A percentile compares a stretch with the other conserved stretches of the same genome.
Evolutionary conservation across 2,329 filamentous ascomycete genomes (phyloP).

Genomic region (Paraphaeosphaeria sporulosa): DNA sequence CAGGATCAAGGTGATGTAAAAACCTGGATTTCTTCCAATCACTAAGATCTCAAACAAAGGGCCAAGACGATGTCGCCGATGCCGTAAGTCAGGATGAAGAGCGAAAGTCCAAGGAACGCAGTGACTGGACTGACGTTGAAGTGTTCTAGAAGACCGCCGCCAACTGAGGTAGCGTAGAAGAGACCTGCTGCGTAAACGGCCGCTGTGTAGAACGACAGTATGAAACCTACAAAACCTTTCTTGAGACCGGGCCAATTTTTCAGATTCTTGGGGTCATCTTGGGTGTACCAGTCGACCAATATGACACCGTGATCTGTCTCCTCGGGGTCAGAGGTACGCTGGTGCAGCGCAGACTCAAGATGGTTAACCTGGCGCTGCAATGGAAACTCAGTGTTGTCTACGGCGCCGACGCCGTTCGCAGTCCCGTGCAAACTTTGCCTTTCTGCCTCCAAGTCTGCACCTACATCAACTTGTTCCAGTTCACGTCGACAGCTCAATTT

Average conservation of each 20-base stretch:
- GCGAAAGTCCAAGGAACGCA: neutral
- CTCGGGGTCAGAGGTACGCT: neutral
- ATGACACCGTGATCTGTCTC: neutral
- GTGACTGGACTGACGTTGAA: neutral
- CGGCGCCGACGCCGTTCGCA: neutral
- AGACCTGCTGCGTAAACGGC: neutral
- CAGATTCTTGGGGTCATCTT: neutral
- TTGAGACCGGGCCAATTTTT: neutral
- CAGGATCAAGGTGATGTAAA: neutral
- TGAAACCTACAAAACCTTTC: neutral
- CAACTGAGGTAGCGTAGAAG: neutral
- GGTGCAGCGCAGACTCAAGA: neutral
- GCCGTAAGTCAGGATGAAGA: neutral
- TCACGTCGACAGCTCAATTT: no score
- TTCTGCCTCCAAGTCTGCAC: neutral
- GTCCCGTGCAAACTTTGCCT: neutral
- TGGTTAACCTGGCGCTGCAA: neutral
- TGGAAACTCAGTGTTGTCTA: neutral
- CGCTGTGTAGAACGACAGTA: neutral
- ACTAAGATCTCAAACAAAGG: neutral
- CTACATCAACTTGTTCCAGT: neutral
- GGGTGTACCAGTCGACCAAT: neutral
- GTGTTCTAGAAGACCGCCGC: neutral
- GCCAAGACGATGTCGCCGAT: neutral
- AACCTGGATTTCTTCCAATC: neutral